phyloP scores from a whole-genome alignment of 2,329 filamentous ascomycete genomes.

The Catunica adiposa region DNA sequence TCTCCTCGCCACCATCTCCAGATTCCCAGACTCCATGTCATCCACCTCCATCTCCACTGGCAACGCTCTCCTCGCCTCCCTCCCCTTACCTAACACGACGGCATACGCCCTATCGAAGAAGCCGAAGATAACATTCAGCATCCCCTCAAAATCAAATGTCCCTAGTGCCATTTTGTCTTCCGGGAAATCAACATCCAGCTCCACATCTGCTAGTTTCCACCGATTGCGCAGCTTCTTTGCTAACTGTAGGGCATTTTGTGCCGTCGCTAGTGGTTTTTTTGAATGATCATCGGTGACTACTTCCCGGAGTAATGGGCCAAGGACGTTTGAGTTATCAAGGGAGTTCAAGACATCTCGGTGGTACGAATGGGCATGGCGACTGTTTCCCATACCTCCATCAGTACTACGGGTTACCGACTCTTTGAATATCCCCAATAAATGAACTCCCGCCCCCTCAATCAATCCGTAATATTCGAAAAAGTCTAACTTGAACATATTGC shows the following conservation, averaged over 20 bases:
- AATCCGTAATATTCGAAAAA: slow-evolving; percentile 64
- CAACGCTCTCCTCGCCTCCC: slow-evolving; percentile 9
- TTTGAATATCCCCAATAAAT: slow-evolving; percentile 47
- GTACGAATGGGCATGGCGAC: slow-evolving; percentile 32
- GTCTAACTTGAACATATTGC: slow-evolving; percentile 54
- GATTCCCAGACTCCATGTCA: background rate
- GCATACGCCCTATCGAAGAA: slow-evolving; percentile 43
- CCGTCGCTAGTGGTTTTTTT: slow-evolving; percentile 17
- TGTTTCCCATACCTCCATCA: background rate
- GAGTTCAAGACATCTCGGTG: slow-evolving; percentile 54
- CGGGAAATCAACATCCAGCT: slow-evolving; percentile 18
- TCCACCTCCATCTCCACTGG: slow-evolving; percentile 18
- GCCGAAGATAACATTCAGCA: slow-evolving; percentile 38
- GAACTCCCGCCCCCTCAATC: slow-evolving; percentile 53
- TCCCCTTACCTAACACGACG: slow-evolving; percentile 32
- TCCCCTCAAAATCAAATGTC: slow-evolving; percentile 44
- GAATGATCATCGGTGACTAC: background rate
- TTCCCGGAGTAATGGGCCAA: slow-evolving; percentile 36
- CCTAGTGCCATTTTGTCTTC: slow-evolving; percentile 27
- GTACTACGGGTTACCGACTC: slow-evolving; percentile 29
- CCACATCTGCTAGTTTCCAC: slow-evolving; percentile 51
- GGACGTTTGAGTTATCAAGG: slow-evolving; percentile 31
- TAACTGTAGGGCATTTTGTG: slow-evolving; percentile 40
- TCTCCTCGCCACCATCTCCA: slow-evolving; percentile 16
- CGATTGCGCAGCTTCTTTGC: slow-evolving; percentile 56